A percentile compares a stretch with the other conserved stretches of the same genome.
These are phyloP conservation scores for Trichosporon sp. DNA, from an alignment of 1,284 basidiomycete species.

Conservation along the genomic window DNA sequence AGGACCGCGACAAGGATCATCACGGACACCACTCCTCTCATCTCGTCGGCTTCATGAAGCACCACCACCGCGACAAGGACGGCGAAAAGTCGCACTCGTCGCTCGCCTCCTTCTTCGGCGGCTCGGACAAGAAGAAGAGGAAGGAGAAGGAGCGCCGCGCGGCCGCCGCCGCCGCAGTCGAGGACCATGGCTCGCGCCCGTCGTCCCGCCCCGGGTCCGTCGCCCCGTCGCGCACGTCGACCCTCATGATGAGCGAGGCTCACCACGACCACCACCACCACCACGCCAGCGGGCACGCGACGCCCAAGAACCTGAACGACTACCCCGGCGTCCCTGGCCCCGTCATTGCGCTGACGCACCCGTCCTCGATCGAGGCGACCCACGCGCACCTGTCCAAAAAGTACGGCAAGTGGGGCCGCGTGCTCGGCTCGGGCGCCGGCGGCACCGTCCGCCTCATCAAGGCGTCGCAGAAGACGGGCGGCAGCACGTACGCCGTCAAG, in stretches of 20 bases:
- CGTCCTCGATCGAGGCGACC: slow-evolving; percentile 65
- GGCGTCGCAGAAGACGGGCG: slow-evolving; percentile 69
- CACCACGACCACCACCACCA: slow-evolving; percentile 13
- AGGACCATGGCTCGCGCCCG: slow-evolving; percentile 23
- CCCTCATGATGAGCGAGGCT: slow-evolving; percentile 30
- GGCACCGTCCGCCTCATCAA: slow-evolving; percentile 97
- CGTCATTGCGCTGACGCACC: slow-evolving; percentile 47
- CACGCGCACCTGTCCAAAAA: slow-evolving; percentile 93
- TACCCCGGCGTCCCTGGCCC: slow-evolving; percentile 47
- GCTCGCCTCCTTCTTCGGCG: slow-evolving; percentile 48
- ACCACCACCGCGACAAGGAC: slow-evolving; percentile 48
- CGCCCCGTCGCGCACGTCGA: slow-evolving; percentile 37
- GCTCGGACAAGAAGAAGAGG: slow-evolving; percentile 41
- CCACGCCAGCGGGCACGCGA: slow-evolving; percentile 32
- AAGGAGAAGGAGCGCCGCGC: slow-evolving; percentile 34
- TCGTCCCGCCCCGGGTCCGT: slow-evolving; percentile 29
- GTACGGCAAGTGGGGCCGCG: slow-evolving; percentile 98
- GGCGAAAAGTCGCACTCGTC: slow-evolving; percentile 49
- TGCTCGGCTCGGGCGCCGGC: slow-evolving; percentile 92
- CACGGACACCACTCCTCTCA: slow-evolving; percentile 44
- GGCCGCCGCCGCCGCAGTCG: slow-evolving; percentile 39
- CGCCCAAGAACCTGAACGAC: slow-evolving; percentile 39
- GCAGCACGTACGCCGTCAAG: slow-evolving; percentile 89
- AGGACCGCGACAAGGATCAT: slow-evolving; percentile 20
- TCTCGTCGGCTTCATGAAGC: slow-evolving; percentile 49